phyloP scores from a whole-genome alignment of 768 basidiomycete species.

The Russula vinacea region DNA sequence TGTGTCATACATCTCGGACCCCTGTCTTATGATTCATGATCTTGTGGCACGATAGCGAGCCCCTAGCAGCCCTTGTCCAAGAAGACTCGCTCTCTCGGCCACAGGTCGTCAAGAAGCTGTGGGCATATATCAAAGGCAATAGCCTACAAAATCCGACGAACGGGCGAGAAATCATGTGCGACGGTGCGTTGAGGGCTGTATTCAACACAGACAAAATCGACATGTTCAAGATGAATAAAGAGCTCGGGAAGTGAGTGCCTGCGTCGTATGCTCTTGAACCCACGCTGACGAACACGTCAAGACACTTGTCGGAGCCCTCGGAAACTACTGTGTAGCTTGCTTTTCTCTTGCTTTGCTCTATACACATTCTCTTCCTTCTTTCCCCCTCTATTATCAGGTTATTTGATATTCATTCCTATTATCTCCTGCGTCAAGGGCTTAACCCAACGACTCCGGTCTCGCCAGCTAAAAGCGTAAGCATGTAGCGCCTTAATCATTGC shows the following conservation, averaged over 20 bases:
- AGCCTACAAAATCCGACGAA: slow-evolving; percentile 82
- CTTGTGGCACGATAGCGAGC: slow-evolving; percentile 49
- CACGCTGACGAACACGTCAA: slow-evolving; percentile 10
- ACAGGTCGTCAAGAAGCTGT: slow-evolving; percentile 86
- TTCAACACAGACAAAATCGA: slow-evolving; percentile 81
- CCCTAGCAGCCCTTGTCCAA: slow-evolving; percentile 67
- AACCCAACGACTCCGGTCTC: slow-evolving; percentile 3
- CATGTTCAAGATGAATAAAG: slow-evolving; percentile 96
- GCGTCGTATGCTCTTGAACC: not conserved
- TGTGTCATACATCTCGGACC: slow-evolving; percentile 35
- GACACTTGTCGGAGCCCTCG: slow-evolving; percentile 27
- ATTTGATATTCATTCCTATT: slow-evolving; percentile 26
- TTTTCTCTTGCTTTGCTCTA: not conserved
- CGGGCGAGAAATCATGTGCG: slow-evolving; percentile 82
- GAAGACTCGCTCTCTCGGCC: slow-evolving; percentile 73
- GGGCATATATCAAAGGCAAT: slow-evolving; percentile 83
- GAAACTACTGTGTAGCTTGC: slow-evolving; percentile 25
- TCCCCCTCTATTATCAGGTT: slow-evolving; percentile 9
- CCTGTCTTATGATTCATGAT: slow-evolving; percentile 17
- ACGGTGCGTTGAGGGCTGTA: slow-evolving; percentile 64
- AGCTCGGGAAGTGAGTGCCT: slow-evolving; percentile 63
- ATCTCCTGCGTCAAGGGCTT: slow-evolving; percentile 10
- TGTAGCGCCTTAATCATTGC: slow-evolving; percentile 25
- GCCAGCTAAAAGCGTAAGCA: slow-evolving; percentile 13
- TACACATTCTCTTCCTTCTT: not conserved